Evolutionary conservation across 805 yeast species (phyloP), one percentile per base, ranked within the genome.

Genomic region (Yarrowia yakushimensis): DNA sequence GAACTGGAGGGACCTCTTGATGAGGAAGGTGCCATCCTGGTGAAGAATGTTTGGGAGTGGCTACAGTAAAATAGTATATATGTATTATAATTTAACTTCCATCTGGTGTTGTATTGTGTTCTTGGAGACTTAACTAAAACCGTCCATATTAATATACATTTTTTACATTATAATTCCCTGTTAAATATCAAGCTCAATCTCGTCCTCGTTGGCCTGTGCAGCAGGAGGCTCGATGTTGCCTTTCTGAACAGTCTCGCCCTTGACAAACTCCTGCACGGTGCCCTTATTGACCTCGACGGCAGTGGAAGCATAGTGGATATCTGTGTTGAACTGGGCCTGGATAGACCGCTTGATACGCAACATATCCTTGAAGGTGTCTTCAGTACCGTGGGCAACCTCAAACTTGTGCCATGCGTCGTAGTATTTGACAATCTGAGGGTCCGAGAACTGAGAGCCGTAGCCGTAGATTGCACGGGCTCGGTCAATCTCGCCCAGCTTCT

Each of bases 361-460:
- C 92, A 91, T 86, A 20, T 85, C 86, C 67, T 87, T 90, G 71
- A 82, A 90, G 0, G 87, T 82, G 3, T 78, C 79, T 68, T 88
- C 94, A 64, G 81, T 75, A 4, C 98, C 98, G 71, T 82, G 67
- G 13, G 81, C 77, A 33, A 88, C 71, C 70, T 92, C 98, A 71
- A 91, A 90, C 11, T 76, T 70, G 61, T 85, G 85, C 96, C 96
- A 92, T 28, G 73, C 72, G 1, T 74, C 74, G 96, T 96, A 90
- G 31, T 84, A 69, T 1, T 60, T 64, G 2, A 61, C 36, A 7
- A 63, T 71, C 22, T 70, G 63, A 11, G 77, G 79, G 55, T 76
- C 73, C 22, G 73, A 68, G 63, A 74, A 70, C 60, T 80, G 79
- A 2, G 82, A 77, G 10, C 85, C 85, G 69, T 81, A 86, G 62